A percentile compares a stretch with the other conserved stretches of the same genome.
These are phyloP conservation scores for Rhizopogon rudus DNA, from an alignment of 768 basidiomycete species.

Conservation along the genomic window DNA sequence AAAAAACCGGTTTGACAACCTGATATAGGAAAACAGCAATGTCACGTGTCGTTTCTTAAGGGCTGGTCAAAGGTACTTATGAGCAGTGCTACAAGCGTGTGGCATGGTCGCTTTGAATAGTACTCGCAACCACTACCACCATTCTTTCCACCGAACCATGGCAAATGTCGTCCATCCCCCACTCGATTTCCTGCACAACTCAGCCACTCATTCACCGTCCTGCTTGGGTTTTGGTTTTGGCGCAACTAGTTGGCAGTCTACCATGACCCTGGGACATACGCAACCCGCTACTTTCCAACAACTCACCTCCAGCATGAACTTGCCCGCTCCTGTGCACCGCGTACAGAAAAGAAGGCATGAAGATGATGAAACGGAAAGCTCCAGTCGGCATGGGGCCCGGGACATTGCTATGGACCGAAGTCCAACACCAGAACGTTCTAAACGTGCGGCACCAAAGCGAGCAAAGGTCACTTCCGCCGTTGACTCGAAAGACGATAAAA, in stretches of 20 bases:
- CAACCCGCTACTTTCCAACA: constrained; percentile 50
- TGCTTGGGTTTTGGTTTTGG: constrained; percentile 75
- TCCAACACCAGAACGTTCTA: constrained; percentile 76
- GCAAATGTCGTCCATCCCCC: constrained; percentile 67
- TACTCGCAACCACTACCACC: constrained; percentile 12
- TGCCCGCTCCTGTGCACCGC: constrained; percentile 35
- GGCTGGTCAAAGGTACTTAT: constrained; percentile 23
- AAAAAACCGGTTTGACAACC: constrained; percentile 13
- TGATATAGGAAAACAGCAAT: constrained; percentile 10
- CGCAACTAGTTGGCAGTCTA: constrained; percentile 42
- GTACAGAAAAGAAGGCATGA: constrained; percentile 64
- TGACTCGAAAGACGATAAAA: constrained; percentile 35
- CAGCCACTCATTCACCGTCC: constrained; percentile 56
- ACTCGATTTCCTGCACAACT: constrained; percentile 56
- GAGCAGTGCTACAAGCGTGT: background rate
- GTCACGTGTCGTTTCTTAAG: constrained; percentile 31
- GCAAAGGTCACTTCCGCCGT: constrained; percentile 28
- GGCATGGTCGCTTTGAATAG: background rate
- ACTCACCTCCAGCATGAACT: constrained; percentile 45
- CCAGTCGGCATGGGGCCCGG: constrained; percentile 27
- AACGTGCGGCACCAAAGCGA: constrained; percentile 66
- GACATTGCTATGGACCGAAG: constrained; percentile 83
- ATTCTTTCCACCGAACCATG: constrained; percentile 39
- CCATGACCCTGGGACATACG: constrained; percentile 34
- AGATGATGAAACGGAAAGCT: constrained; percentile 56